A percentile compares a stretch with the other conserved stretches of the same genome.
These are phyloP conservation scores for Emericellopsis atlantica DNA, from an alignment of 2,329 filamentous ascomycete species.

Conservation along the genomic window DNA sequence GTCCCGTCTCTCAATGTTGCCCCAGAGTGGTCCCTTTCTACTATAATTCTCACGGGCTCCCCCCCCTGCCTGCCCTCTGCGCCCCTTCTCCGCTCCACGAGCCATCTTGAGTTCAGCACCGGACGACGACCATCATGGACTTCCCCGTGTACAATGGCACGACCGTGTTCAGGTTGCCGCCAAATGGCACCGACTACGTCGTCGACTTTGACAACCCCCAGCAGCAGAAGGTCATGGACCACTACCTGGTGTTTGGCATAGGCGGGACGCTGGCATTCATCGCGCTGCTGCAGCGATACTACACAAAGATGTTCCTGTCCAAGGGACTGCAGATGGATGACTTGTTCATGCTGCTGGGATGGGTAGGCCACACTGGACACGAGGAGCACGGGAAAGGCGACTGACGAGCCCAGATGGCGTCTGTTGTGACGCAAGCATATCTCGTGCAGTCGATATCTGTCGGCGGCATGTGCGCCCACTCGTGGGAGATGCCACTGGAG, in stretches of 20 bases:
- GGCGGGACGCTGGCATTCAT: conserved; percentile 11
- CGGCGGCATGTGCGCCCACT: conserved; percentile 8
- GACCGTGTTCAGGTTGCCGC: background rate
- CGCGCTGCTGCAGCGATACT: conserved; percentile 13
- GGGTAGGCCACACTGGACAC: background rate
- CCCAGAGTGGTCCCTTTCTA: background rate
- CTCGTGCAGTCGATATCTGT: conserved; percentile 6
- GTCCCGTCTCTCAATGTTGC: background rate
- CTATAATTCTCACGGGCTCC: background rate
- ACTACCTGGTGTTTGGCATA: conserved; percentile 14
- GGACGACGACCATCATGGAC: background rate
- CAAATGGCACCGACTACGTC: conserved; percentile 7
- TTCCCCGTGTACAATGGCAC: background rate
- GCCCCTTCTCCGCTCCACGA: background rate
- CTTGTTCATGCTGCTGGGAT: conserved; percentile 4
- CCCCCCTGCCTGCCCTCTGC: background rate
- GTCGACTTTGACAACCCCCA: conserved; percentile 14
- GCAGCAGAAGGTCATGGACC: conserved; percentile 6
- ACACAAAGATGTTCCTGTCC: conserved; percentile 15
- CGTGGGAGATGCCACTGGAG: conserved; percentile 10
- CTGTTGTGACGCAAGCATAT: background rate
- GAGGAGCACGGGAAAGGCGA: too few relatives aligned
- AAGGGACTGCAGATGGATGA: conserved; percentile 12
- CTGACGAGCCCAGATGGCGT: too few relatives aligned
- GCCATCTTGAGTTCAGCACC: background rate